A percentile compares a stretch with the other conserved stretches of the same genome.
Evolutionary conservation across 1,139 yeast genomes (phyloP).

Genomic region (Suzukiozyma palmioleophila): DNA sequence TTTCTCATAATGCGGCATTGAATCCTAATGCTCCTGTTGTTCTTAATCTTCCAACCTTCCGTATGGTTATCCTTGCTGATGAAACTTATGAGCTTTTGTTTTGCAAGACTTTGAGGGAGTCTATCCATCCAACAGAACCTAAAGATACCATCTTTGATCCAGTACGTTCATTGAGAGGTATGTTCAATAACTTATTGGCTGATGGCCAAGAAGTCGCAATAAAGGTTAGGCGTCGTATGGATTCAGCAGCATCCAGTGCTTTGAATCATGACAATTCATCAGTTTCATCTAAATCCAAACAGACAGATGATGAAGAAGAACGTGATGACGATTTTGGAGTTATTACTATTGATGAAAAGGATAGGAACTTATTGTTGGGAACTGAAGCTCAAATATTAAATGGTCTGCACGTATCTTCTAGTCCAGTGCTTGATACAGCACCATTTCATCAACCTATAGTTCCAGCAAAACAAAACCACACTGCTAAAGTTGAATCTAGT

Average conservation of each 20-base stretch:
- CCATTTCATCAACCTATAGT: constrained; percentile 13
- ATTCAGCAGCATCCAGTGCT: constrained; percentile 47
- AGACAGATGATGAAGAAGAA: constrained; percentile 41
- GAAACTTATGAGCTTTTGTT: constrained; percentile 88
- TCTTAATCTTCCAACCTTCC: constrained; percentile 80
- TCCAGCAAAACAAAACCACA: constrained; percentile 3
- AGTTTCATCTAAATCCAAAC: constrained; percentile 24
- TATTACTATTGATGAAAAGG: constrained; percentile 43
- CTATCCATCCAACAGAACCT: constrained; percentile 64
- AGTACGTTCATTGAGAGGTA: constrained; percentile 69
- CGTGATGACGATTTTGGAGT: constrained; percentile 45
- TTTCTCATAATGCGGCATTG: constrained; percentile 66
- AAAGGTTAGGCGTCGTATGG: constrained; percentile 84
- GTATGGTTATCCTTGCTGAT: constrained; percentile 93
- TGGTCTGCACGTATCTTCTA: constrained; percentile 14
- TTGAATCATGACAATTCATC: constrained; percentile 15
- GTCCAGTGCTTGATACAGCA: constrained; percentile 8
- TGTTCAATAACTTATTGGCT: constrained; percentile 87
- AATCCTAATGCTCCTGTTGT: constrained; percentile 75
- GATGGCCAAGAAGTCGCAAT: constrained; percentile 90
- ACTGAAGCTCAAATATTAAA: constrained; percentile 41
- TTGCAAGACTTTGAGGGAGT: constrained; percentile 56
- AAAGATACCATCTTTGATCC: constrained; percentile 39
- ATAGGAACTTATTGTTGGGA: constrained; percentile 43
- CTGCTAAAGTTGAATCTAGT: constrained; percentile 4